phyloP scores from a whole-genome alignment of 352 stramenopile species.

The Phytophthora vignae region DNA sequence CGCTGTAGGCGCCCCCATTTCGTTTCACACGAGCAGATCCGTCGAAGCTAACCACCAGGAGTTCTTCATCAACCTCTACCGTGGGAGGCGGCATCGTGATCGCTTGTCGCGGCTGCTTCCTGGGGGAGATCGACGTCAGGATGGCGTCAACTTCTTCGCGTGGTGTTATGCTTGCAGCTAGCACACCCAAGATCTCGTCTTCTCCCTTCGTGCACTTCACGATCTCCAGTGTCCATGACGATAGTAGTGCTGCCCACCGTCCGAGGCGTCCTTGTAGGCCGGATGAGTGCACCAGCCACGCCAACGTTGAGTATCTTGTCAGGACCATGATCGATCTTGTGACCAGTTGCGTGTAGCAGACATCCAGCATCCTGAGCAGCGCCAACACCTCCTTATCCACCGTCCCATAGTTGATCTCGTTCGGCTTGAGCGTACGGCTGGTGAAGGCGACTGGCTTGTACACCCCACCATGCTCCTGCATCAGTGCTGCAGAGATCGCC shows the following conservation, averaged over 20 bases:
- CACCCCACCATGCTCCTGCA: too few relatives aligned
- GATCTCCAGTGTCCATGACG: conserved; percentile 10
- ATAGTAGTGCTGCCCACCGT: not conserved
- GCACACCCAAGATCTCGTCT: conserved; percentile 5
- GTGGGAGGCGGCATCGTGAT: conserved; percentile 1
- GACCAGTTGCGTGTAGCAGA: conserved; percentile 13
- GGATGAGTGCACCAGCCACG: conserved; percentile 10
- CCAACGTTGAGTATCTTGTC: conserved; percentile 6
- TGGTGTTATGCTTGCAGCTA: too few relatives aligned
- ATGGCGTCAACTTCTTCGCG: too few relatives aligned
- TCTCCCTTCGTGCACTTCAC: conserved; percentile 10
- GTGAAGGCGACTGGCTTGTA: too few relatives aligned
- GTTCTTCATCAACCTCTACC: not conserved
- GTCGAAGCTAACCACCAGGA: not conserved
- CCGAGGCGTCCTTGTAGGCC: not conserved
- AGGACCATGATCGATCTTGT: not conserved
- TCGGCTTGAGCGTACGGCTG: too few relatives aligned
- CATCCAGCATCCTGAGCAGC: not conserved
- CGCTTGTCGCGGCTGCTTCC: too few relatives aligned
- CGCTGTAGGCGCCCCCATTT: too few relatives aligned
- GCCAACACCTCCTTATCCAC: too few relatives aligned
- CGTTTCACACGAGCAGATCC: too few relatives aligned
- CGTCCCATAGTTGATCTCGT: too few relatives aligned
- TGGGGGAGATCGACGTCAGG: too few relatives aligned
- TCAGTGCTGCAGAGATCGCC: not conserved